Percentiles rank a stretch among this genome's conserved stretches.
Evolutionary conservation across 1,284 basidiomycete genomes (phyloP).

Genomic region (Trametes sp.): DNA sequence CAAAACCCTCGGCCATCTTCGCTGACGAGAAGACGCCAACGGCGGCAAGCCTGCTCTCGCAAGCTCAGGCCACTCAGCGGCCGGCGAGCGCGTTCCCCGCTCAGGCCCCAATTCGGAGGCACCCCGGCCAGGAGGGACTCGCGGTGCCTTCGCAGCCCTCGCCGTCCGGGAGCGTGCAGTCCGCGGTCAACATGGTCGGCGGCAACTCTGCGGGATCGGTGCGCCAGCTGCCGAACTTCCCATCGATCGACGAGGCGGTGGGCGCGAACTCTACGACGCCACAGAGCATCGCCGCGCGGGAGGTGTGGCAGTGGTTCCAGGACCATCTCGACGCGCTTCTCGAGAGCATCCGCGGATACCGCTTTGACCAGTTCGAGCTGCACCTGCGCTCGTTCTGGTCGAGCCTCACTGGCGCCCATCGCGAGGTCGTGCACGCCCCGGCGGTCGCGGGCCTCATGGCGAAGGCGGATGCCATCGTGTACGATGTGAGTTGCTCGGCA

Average conservation of each 20-base stretch:
- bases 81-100: constrained; percentile 66
- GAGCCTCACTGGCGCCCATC: constrained; percentile 72
- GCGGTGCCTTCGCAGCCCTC: constrained; percentile 59
- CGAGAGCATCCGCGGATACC: constrained; percentile 77
- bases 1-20: constrained; percentile 62
- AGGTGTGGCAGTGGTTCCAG: constrained; percentile 88
- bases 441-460: constrained; percentile 88
- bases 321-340: constrained; percentile 82
- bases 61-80: constrained; percentile 73
- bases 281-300: constrained; percentile 78
- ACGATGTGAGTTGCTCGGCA: constrained; percentile 67
- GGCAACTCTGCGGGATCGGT: constrained; percentile 66
- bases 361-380: constrained; percentile 89
- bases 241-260: constrained; percentile 84
- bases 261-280: constrained; percentile 75
- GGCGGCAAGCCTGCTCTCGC: constrained; percentile 74
- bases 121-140: constrained; percentile 62
- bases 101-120: constrained; percentile 78
- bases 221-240: constrained; percentile 79
- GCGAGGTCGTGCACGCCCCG: constrained; percentile 86
- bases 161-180: constrained; percentile 52
- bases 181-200: constrained; percentile 53
- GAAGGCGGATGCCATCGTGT: constrained; percentile 87
- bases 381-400: constrained; percentile 85
- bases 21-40: constrained; percentile 84